phyloP scores from a whole-genome alignment of 2,329 filamentous ascomycete genomes.

The Harringtonia lauricola region DNA sequence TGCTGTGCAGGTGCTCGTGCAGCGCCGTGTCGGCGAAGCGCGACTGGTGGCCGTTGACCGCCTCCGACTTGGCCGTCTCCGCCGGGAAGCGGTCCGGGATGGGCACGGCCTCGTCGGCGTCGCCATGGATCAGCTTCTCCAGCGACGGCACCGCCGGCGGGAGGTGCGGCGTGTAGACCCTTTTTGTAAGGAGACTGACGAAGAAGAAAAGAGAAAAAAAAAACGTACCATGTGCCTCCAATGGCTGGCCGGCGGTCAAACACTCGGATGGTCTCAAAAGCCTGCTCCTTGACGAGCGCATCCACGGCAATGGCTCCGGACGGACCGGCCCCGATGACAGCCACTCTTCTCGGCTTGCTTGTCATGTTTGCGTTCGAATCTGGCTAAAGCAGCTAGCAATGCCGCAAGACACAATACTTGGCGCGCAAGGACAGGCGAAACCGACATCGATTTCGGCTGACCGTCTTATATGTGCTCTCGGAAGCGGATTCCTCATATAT shows the following conservation, averaged over 20 bases:
- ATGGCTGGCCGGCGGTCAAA: conserved; percentile 29
- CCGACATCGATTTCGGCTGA: too few species aligned
- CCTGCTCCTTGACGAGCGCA: conserved; percentile 22
- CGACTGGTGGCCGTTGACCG: conserved; percentile 3
- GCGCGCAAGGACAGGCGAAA: too few species aligned
- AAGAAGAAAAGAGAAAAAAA: too few species aligned
- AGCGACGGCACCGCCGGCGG: conserved; percentile 16
- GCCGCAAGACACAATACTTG: too few species aligned
- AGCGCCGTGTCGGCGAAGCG: conserved; percentile 2
- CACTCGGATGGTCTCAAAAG: conserved; percentile 26
- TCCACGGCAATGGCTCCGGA: conserved; percentile 18
- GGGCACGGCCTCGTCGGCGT: conserved; percentile 31
- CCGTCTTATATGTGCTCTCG: too few species aligned
- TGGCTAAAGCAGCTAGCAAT: too few species aligned
- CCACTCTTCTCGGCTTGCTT: too few species aligned
- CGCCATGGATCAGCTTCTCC: conserved; percentile 29
- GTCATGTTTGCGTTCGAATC: too few species aligned
- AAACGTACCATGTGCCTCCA: conserved; percentile 31
- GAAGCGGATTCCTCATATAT: too few species aligned
- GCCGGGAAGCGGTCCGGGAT: conserved; percentile 36
- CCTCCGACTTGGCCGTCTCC: conserved; percentile 24
- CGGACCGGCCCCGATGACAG: conserved; percentile 31
- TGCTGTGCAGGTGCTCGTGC: conserved; percentile 36
- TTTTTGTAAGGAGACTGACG: neutral
- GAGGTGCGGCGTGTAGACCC: conserved; percentile 3